Conservation (phyloP, 345 rosid genomes). For the Populus davidiana region DNA sequence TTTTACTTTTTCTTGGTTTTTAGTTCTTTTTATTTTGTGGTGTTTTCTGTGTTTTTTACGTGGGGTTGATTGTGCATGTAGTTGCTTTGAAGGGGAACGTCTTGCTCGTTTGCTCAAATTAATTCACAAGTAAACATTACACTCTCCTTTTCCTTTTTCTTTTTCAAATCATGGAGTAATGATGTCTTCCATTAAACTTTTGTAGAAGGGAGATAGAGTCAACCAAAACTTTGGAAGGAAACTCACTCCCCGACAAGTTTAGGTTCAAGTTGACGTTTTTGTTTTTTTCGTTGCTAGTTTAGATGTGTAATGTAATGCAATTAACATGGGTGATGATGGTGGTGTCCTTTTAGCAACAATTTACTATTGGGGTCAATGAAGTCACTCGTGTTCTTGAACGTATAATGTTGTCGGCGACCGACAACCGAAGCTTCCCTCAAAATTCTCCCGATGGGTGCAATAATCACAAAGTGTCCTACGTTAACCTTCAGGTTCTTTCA, state of each 20-base stretch:
- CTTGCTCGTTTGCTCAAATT: constrained; percentile 46
- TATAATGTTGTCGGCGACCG: constrained; percentile 39
- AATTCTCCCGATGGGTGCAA: constrained; percentile 5
- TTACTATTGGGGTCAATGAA: constrained; percentile 80
- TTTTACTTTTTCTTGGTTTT: background rate
- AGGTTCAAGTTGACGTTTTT: constrained; percentile 50
- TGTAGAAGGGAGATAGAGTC: constrained; percentile 47
- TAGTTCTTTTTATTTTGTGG: background rate
- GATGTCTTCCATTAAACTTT: background rate
- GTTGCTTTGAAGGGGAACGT: constrained; percentile 58
- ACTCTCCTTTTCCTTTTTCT: background rate
- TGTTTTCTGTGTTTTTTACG: background rate
- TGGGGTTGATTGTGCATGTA: background rate
- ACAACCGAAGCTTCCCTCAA: constrained; percentile 9
- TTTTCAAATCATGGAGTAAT: background rate
- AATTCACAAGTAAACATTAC: constrained; percentile 42
- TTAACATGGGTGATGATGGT: background rate
- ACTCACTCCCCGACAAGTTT: constrained; percentile 61
- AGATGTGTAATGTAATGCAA: background rate
- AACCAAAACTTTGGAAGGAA: constrained; percentile 42
- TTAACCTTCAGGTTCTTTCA: constrained; percentile 54
- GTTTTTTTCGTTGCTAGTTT: background rate
- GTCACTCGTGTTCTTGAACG: constrained; percentile 79
- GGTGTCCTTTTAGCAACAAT: constrained; percentile 52
- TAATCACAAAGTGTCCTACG: constrained; percentile 23